phyloP scores from a whole-genome alignment of 2,329 filamentous ascomycete species.

The Daldinia sp. region DNA sequence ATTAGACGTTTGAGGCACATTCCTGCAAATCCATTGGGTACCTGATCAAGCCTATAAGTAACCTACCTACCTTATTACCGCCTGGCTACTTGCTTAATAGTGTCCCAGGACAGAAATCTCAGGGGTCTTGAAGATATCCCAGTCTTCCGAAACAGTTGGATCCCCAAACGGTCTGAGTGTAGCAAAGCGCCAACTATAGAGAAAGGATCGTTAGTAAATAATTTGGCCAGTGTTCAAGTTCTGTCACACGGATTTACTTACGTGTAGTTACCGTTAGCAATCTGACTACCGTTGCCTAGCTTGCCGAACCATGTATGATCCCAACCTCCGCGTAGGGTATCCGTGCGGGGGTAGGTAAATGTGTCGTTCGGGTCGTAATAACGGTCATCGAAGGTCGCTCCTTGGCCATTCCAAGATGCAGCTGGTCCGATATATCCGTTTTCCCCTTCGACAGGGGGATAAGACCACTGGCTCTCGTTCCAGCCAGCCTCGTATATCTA shows the following conservation, averaged over 20 bases:
- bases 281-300: neutral
- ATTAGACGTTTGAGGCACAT: no score
- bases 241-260: neutral
- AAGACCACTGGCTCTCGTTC: slow-evolving; percentile 47
- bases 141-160: slow-evolving; percentile 31
- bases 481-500: slow-evolving; percentile 48
- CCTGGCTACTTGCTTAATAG: slow-evolving; percentile 30
- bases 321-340: slow-evolving; percentile 38
- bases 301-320: slow-evolving; percentile 37
- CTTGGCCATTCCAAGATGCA: slow-evolving; percentile 42
- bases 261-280: slow-evolving; percentile 3
- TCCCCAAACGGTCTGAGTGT: slow-evolving; percentile 38
- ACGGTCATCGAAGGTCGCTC: slow-evolving; percentile 39
- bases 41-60: no score
- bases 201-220: neutral
- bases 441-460: slow-evolving; percentile 47
- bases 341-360: slow-evolving; percentile 42
- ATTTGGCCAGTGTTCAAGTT: neutral
- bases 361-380: slow-evolving; percentile 45
- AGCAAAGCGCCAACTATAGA: slow-evolving; percentile 41
- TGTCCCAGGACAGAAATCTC: slow-evolving; percentile 38
- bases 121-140: slow-evolving; percentile 39
- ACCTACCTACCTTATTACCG: neutral
- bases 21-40: no score
- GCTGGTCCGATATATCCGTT: slow-evolving; percentile 49